Evolutionary conservation across 805 yeast species (phyloP), one percentile per base, ranked within the genome.

Genomic region (Candida montana): DNA sequence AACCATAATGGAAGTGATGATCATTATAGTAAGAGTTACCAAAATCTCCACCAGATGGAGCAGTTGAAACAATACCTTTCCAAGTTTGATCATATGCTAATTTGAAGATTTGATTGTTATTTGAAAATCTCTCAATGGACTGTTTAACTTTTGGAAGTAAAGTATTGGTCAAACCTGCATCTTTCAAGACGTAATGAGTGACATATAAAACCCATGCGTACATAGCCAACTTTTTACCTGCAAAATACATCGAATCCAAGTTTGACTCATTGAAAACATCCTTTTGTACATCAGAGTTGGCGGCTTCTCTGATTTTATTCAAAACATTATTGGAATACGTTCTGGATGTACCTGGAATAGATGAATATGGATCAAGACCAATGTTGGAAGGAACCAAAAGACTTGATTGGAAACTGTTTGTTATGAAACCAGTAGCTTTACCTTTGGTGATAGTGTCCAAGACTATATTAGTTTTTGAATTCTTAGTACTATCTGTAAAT

Each of bases 211-310:
- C 74, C 71, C 84, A 83, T 0, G 98, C 96, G 63, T 85, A 93
- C 64, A 90, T 93, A 51, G 89, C 96, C 37, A 90, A 66, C 21
- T 79, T 72, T 59, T 93, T 91, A 11, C 98, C 99, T 2, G 95
- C 75, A 17, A 86, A 79, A 63, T 91, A 91, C 85, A 90, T 90
- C 1, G 96, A 87, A 47, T 87, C 87, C 39, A 78, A 56, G 44
- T 79, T 67, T 0, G 81, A 69, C 61, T 72, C 69, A 1, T 69
- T 71, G 11, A 61, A 61, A 19, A 75, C 74, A 44, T 66, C 65
- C 29, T 62, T 67, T 13, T 51, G 45, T 12, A 62, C 61, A 31
- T 69, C 74, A 3, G 41, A 27, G 0, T 43, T 41, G 0, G 74
- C 72, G 7, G 70, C 69, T 2, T 48, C 35, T 26, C 48, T 51